Percentiles rank a stretch among this genome's conserved stretches.
phyloP scores from a whole-genome alignment of 345 rosid species.

The Corymbia maculata region DNA sequence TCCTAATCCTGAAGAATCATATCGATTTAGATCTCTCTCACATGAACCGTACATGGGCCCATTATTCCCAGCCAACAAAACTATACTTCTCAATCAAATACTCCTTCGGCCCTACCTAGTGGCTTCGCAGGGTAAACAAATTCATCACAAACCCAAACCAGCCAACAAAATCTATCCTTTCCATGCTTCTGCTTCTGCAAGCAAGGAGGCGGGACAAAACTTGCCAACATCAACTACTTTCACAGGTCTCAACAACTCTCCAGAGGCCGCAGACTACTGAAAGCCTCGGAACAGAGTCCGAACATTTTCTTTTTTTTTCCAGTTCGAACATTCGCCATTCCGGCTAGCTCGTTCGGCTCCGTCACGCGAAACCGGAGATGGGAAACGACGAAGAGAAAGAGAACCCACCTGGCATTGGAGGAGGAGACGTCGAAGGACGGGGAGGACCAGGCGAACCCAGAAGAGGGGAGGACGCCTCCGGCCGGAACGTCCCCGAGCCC shows the following conservation, averaged over 20 bases:
- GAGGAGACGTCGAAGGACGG: not conserved
- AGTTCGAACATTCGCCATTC: not conserved
- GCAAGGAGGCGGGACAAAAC: not conserved
- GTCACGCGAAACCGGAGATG: not conserved
- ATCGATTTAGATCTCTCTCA: not conserved
- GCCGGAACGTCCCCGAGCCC: not conserved
- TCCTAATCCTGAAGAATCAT: not conserved
- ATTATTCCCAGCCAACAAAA: not conserved
- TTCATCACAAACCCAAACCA: not conserved
- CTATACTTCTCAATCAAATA: not conserved
- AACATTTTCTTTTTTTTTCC: not conserved
- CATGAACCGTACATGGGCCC: not conserved
- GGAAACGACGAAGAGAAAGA: not conserved
- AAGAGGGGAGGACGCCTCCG: not conserved
- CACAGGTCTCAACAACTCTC: not conserved
- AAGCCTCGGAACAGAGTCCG: not conserved
- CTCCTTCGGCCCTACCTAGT: not conserved
- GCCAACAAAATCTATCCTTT: not conserved
- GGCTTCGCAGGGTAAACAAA: not conserved
- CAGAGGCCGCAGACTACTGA: not conserved
- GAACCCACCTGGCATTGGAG: not conserved
- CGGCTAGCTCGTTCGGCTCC: not conserved
- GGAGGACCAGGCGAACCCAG: slow-evolving; percentile 1
- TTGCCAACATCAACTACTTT: not conserved
- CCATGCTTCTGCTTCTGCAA: not conserved